Conservation (phyloP, 2,329 filamentous ascomycete genomes). For the Aspergillus sp. region DNA sequence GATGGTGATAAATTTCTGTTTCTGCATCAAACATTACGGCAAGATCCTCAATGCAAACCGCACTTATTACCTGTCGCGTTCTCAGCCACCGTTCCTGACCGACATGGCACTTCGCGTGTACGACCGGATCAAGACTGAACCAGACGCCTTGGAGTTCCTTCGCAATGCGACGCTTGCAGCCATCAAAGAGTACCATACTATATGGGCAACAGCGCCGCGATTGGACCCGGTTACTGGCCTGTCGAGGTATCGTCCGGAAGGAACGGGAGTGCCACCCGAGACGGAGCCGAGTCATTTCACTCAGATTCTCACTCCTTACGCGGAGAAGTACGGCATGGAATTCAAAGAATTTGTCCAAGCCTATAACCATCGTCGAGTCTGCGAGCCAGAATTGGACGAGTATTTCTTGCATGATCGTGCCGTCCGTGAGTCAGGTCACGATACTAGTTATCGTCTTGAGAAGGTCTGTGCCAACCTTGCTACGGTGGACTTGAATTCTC, state of each 20-base stretch:
- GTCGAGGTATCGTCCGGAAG: slow-evolving; percentile 76
- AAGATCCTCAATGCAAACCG: slow-evolving; percentile 97
- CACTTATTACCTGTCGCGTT: slow-evolving; percentile 88
- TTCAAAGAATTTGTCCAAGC: slow-evolving; percentile 79
- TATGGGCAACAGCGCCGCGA: slow-evolving; percentile 75
- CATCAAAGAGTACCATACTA: slow-evolving; percentile 91
- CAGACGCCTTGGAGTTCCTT: slow-evolving; percentile 72
- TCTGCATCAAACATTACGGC: slow-evolving; percentile 96
- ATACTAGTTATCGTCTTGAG: slow-evolving; percentile 90
- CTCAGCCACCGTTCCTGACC: slow-evolving; percentile 92
- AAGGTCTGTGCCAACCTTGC: slow-evolving; percentile 78
- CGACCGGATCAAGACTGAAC: slow-evolving; percentile 82
- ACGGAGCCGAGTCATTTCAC: slow-evolving; percentile 82
- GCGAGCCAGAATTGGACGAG: slow-evolving; percentile 81
- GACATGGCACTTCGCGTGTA: slow-evolving; percentile 95
- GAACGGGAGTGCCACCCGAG: slow-evolving; percentile 79
- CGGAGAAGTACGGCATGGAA: slow-evolving; percentile 71
- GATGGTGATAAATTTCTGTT: slow-evolving; percentile 95
- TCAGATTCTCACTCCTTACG: slow-evolving; percentile 73
- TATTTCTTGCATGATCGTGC: slow-evolving; percentile 96
- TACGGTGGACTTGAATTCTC: slow-evolving; percentile 87
- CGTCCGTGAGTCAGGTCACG: slow-evolving; percentile 91
- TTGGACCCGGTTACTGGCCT: slow-evolving; percentile 69
- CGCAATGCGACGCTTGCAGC: slow-evolving; percentile 72
- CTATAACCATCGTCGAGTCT: slow-evolving; percentile 70